A percentile compares a stretch with the other conserved stretches of the same genome.
These are phyloP conservation scores for Zygoascus hellenicus DNA, from an alignment of 1,139 yeast genomes.

Conservation along the genomic window DNA sequence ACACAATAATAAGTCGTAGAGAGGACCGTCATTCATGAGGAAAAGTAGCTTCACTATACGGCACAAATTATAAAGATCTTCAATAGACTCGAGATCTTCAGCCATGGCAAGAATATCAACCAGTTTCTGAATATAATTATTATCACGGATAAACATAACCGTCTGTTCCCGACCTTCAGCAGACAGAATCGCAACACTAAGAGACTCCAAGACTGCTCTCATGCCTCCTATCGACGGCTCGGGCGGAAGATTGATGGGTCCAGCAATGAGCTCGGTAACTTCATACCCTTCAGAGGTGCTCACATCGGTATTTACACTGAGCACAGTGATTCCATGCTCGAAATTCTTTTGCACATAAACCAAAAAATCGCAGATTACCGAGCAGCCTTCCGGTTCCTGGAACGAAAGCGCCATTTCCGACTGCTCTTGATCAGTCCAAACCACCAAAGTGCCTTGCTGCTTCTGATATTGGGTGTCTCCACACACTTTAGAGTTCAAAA, in stretches of 20 bases:
- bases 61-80: conserved; percentile 57
- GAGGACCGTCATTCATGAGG: conserved; percentile 61
- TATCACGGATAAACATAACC: conserved; percentile 27
- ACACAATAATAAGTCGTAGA: conserved; percentile 61
- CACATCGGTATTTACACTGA: conserved; percentile 57
- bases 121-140: conserved; percentile 49
- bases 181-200: conserved; percentile 19
- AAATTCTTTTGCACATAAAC: conserved; percentile 57
- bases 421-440: conserved; percentile 82
- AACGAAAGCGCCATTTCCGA: conserved; percentile 85
- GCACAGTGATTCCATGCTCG: conserved; percentile 66
- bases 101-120: conserved; percentile 48
- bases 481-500: conserved; percentile 60
- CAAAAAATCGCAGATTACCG: conserved; percentile 73
- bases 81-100: conserved; percentile 47
- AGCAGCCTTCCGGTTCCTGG: conserved; percentile 89
- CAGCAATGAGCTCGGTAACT: conserved; percentile 76
- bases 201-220: conserved; percentile 45
- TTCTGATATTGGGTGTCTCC: conserved; percentile 83
- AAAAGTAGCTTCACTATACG: conserved; percentile 57
- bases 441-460: conserved; percentile 90
- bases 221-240: conserved; percentile 42
- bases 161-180: conserved; percentile 33
- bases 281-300: conserved; percentile 26
- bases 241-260: conserved; percentile 69